Evolutionary conservation across 2,329 filamentous ascomycete species (phyloP), one percentile per base, ranked within the genome.

Genomic region (Rhynchosporium graminicola): DNA sequence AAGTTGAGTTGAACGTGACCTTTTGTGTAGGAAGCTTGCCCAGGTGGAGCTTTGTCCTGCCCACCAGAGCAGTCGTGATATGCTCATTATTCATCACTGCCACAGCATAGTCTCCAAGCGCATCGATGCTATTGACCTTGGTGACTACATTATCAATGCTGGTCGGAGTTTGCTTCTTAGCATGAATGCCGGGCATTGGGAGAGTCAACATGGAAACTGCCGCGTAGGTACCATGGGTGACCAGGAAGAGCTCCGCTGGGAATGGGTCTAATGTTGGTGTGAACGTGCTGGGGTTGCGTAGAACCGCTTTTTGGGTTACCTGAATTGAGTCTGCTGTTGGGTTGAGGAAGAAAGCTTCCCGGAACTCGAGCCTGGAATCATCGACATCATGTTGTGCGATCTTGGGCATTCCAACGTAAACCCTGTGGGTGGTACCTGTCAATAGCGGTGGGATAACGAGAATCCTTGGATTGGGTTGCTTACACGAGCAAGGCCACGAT

Each of bases 401-500:
- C 38, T 80, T 79, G 20, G 84, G 84, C 68, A 86, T 83, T 3
- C 73, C 84, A 57, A 87, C 84, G 68, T 80, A 87, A 52, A 86
- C 77, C 45, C 82, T 83, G 66, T 33, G 42, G 15, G 20, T 20
- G 20, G 20, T 48, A 29, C 47, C 38, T 9, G 7, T 56, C 7
- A 50, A 50, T 47, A 15, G 8, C n/a, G 43, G 31, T n/a, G 10
- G 28, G 9, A 1, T 28, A 42, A 57, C 43, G 56, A 31, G 46
- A 26, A 43, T 4, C 31, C 26, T 28, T 15, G 45, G 40, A 59
- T 45, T 48, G 58, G 57, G 36, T 54, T 20, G 76, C 82, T 77
- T 78, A 85, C 83, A 87, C 73, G 43, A 82, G 83, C 40, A 87
- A 73, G 2, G 81, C 72, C 57, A 87, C 73, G 26, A 86, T 76